A percentile compares a stretch with the other conserved stretches of the same genome.
These are phyloP conservation scores for Phytopythium kandeliae DNA, from an alignment of 352 stramenopile species.

Conservation along the genomic window DNA sequence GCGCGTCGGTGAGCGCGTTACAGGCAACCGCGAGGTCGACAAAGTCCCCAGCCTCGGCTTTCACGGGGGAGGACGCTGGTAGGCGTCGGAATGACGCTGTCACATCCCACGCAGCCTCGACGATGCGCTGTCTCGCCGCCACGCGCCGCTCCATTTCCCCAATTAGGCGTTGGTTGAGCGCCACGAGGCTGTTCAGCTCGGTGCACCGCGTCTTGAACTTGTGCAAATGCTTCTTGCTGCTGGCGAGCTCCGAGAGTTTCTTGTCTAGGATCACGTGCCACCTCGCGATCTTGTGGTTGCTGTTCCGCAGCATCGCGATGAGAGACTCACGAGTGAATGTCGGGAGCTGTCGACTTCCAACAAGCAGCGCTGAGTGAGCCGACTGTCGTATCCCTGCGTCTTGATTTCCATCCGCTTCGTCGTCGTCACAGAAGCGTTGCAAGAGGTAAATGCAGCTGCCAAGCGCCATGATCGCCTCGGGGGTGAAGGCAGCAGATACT, in stretches of 20 bases:
- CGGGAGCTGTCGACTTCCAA: constrained; percentile 5
- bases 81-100: constrained; percentile 26
- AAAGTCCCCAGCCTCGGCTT: constrained; percentile 25
- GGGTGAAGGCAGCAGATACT: constrained; percentile 7
- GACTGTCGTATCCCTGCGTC: constrained; percentile 15
- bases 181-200: constrained; percentile 44
- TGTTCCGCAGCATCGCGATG: constrained; percentile 15
- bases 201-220: constrained; percentile 32
- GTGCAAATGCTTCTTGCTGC: constrained; percentile 34
- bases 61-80: not conserved
- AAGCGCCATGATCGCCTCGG: constrained; percentile 25
- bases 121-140: constrained; percentile 23
- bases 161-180: constrained; percentile 34
- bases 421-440: constrained; percentile 33
- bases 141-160: constrained; percentile 36
- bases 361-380: not conserved
- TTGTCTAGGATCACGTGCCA: constrained; percentile 43
- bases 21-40: constrained; percentile 32
- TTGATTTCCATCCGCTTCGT: constrained; percentile 3
- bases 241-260: constrained; percentile 34
- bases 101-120: constrained; percentile 39
- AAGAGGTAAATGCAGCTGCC: constrained; percentile 41
- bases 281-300: constrained; percentile 34
- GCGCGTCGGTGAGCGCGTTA: constrained; percentile 27
- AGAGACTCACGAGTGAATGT: constrained; percentile 7